Conservation (phyloP, 352 stramenopile genomes). For the Thalassiosira livingstoniorum region DNA sequence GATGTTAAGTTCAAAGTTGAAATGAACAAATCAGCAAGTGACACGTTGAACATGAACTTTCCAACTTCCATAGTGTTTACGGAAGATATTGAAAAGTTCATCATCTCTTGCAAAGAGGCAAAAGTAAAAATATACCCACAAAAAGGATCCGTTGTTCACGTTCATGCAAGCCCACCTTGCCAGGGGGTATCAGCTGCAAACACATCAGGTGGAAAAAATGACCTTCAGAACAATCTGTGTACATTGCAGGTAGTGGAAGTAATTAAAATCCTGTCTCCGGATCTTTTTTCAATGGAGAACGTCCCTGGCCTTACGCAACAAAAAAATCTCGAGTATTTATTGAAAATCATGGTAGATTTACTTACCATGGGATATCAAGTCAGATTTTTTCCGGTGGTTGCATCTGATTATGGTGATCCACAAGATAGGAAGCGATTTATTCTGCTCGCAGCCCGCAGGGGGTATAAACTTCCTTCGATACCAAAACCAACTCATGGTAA, state of each 20-base stretch:
- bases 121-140: constrained; percentile 21
- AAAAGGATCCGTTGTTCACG: constrained; percentile 23
- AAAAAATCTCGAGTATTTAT: constrained; percentile 31
- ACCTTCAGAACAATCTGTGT: constrained; percentile 60
- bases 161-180: constrained; percentile 59
- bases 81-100: constrained; percentile 25
- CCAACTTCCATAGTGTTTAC: constrained; percentile 20
- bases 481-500: constrained; percentile 37
- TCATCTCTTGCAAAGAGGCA: constrained; percentile 7
- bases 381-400: background rate
- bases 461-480: constrained; percentile 32
- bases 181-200: constrained; percentile 49
- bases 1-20: constrained; percentile 58
- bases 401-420: constrained; percentile 52
- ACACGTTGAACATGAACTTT: constrained; percentile 59
- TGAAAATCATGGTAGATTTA: constrained; percentile 41
- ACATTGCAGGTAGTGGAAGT: constrained; percentile 51
- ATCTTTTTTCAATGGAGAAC: constrained; percentile 63
- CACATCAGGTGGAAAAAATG: constrained; percentile 45
- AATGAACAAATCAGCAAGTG: constrained; percentile 29
- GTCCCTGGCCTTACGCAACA: constrained; percentile 41
- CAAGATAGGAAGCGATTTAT: constrained; percentile 51
- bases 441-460: constrained; percentile 36
- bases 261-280: constrained; percentile 34
- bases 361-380: constrained; percentile 51